phyloP scores from a whole-genome alignment of 768 basidiomycete species.

The Hericium coralloides region DNA sequence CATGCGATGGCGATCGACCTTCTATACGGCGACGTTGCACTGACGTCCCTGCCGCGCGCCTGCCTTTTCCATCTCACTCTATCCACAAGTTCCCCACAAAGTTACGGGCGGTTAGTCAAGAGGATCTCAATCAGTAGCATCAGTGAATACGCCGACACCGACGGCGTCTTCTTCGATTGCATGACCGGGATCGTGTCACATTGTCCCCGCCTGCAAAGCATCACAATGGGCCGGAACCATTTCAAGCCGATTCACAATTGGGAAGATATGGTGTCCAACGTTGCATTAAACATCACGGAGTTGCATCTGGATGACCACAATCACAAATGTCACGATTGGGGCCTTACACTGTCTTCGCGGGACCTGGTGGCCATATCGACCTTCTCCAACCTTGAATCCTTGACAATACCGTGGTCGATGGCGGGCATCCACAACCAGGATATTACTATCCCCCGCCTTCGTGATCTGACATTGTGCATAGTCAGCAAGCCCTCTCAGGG shows the following conservation, averaged over 20 bases:
- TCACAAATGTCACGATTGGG: background rate
- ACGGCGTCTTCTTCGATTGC: background rate
- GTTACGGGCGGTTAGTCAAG: background rate
- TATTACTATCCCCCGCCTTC: background rate
- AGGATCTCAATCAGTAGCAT: background rate
- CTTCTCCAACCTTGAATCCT: background rate
- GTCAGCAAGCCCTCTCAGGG: background rate
- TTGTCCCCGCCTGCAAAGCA: background rate
- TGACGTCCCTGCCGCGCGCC: background rate
- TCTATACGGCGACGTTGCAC: background rate
- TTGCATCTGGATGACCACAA: background rate
- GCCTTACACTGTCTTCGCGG: background rate
- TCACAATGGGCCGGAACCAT: background rate
- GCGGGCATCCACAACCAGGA: background rate
- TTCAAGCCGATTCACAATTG: background rate
- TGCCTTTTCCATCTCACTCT: background rate
- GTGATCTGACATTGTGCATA: background rate
- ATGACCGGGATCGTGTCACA: background rate
- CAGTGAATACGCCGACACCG: background rate
- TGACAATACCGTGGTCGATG: background rate
- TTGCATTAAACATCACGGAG: background rate
- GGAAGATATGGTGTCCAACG: background rate
- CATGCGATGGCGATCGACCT: background rate
- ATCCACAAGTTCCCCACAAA: background rate
- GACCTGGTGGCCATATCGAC: background rate